A percentile compares a stretch with the other conserved stretches of the same genome.
Evolutionary conservation across 2,329 filamentous ascomycete genomes (phyloP).

Genomic region (Davidsoniella neocaledoniae): DNA sequence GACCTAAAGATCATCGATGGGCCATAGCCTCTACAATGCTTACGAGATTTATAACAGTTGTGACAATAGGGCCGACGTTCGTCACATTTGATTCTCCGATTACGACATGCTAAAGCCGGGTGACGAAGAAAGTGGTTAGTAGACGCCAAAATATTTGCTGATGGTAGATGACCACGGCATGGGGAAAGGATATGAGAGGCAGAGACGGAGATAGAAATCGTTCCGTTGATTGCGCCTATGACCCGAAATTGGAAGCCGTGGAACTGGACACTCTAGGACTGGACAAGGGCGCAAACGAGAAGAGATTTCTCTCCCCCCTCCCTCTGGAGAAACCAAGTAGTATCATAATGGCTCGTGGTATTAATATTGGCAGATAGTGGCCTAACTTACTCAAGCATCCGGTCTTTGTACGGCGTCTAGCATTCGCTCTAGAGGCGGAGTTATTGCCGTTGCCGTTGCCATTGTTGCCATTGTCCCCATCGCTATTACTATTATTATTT

Average conservation of each 20-base stretch:
- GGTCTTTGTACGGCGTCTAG: constrained; percentile 69
- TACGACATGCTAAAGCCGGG: constrained; percentile 57
- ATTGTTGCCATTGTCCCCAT: background rate
- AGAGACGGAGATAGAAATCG: no score
- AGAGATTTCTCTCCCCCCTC: no score
- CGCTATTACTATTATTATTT: constrained; percentile 20
- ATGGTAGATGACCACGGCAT: no score
- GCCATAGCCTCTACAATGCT: constrained; percentile 69
- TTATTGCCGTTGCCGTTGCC: background rate
- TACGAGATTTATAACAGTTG: constrained; percentile 77
- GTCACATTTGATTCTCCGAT: constrained; percentile 91
- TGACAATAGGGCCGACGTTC: constrained; percentile 69
- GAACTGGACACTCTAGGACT: no score
- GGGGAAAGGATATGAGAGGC: no score
- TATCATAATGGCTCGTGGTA: no score
- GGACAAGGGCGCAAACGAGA: no score
- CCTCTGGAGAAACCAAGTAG: no score
- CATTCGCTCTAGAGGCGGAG: constrained; percentile 8
- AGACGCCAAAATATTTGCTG: background rate
- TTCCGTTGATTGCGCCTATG: no score
- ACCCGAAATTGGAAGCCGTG: no score
- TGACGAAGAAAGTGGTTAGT: background rate
- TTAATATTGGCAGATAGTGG: no score
- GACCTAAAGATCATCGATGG: constrained; percentile 52
- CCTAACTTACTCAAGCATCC: constrained; percentile 63